phyloP scores from a whole-genome alignment of 208 protist species.

The Lotmaria passim region DNA sequence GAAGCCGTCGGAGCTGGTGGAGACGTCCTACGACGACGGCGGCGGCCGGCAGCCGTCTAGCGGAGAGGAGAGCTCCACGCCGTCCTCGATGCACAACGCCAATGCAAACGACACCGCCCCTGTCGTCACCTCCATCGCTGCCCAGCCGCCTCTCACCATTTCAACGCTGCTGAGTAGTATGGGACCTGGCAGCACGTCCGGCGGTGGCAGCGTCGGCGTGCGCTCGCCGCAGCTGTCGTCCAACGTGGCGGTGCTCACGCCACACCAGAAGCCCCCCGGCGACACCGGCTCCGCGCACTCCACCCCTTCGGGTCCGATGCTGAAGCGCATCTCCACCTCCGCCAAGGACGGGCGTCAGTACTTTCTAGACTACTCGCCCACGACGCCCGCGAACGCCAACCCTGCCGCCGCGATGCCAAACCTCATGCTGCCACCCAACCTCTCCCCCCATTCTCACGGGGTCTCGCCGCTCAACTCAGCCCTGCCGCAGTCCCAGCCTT shows the following conservation, averaged over 20 bases:
- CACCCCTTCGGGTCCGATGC: constrained; percentile 30
- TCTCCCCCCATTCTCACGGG: constrained; percentile 6
- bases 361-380: constrained; percentile 42
- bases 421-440: constrained; percentile 35
- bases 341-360: constrained; percentile 44
- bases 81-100: constrained; percentile 20
- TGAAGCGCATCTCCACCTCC: constrained; percentile 34
- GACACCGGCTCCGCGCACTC: constrained; percentile 26
- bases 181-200: background rate
- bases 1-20: constrained; percentile 11
- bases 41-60: constrained; percentile 20
- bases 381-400: constrained; percentile 16
- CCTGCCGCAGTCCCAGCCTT: background rate
- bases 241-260: constrained; percentile 11
- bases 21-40: background rate
- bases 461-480: constrained; percentile 10
- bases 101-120: background rate
- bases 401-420: constrained; percentile 26
- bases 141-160: constrained; percentile 31
- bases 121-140: background rate
- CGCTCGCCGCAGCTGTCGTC: constrained; percentile 17
- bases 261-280: constrained; percentile 4
- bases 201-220: background rate
- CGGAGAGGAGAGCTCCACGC: constrained; percentile 25
- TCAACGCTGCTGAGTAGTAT: constrained; percentile 8